A percentile compares a stretch with the other conserved stretches of the same genome.
Evolutionary conservation across 1,284 basidiomycete genomes (phyloP).

Genomic region (Ceratobasidium sp.): DNA sequence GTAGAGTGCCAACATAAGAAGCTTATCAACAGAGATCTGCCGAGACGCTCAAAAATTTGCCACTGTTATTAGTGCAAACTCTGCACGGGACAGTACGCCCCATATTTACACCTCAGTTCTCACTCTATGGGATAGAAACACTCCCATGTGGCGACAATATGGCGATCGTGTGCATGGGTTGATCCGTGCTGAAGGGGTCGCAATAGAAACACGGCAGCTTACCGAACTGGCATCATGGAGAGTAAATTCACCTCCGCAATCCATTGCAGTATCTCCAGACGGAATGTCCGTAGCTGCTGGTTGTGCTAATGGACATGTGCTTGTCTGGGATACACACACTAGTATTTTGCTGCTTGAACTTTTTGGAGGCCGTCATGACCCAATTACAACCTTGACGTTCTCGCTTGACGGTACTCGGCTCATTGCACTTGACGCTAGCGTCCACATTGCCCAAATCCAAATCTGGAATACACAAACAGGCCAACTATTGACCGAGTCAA

Average conservation of each 20-base stretch:
- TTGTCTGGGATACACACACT: no score
- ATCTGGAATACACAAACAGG: no score
- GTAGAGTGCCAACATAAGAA: no score
- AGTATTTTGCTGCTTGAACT: no score
- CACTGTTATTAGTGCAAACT: background rate
- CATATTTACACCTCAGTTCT: conserved; percentile 18
- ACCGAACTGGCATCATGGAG: background rate
- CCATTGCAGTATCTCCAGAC: background rate
- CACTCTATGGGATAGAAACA: background rate
- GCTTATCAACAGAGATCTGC: no score
- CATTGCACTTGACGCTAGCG: background rate
- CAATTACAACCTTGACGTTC: background rate
- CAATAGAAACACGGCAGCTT: background rate
- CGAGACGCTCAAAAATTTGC: conserved; percentile 4
- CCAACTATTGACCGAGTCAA: no score
- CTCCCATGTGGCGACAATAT: background rate
- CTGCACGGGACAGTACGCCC: background rate
- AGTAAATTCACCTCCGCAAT: background rate
- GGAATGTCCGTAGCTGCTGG: background rate
- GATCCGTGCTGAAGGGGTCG: background rate
- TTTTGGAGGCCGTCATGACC: no score
- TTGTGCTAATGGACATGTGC: no score
- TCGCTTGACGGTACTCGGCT: background rate
- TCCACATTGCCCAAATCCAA: no score
- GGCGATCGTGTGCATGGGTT: background rate